A percentile compares a stretch with the other conserved stretches of the same genome.
phyloP scores from a whole-genome alignment of 1,284 basidiomycete species.

The Puccinia polysora region DNA sequence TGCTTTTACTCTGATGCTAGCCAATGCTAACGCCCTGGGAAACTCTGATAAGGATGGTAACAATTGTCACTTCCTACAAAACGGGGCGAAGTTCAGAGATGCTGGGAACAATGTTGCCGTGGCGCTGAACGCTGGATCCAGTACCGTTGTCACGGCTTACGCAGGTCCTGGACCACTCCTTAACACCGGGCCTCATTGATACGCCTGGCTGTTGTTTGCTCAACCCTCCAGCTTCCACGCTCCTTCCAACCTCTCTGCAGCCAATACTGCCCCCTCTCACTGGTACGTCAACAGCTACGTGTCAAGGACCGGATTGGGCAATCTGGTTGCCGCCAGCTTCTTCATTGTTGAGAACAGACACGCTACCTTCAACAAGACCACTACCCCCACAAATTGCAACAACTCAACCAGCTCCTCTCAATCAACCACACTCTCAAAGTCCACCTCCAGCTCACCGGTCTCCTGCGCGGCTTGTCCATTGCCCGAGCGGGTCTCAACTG shows the following conservation, averaged over 20 bases:
- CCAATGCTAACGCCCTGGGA: slow-evolving; percentile 31
- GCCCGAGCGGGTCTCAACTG: too few species aligned
- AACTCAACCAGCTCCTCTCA: too few species aligned
- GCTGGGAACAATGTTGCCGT: neutral
- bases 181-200: slow-evolving; percentile 27
- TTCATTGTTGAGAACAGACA: slow-evolving; percentile 31
- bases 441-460: too few species aligned
- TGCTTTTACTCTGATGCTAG: slow-evolving; percentile 29
- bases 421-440: too few species aligned
- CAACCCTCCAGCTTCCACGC: slow-evolving; percentile 12
- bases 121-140: slow-evolving; percentile 16
- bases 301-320: slow-evolving; percentile 2
- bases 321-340: slow-evolving; percentile 28
- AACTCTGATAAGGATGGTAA: slow-evolving; percentile 26
- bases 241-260: slow-evolving; percentile 6
- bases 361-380: too few species aligned
- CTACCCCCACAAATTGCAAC: too few species aligned
- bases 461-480: too few species aligned
- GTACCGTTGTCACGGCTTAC: slow-evolving; percentile 21
- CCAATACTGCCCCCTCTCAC: slow-evolving; percentile 4
- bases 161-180: slow-evolving; percentile 18
- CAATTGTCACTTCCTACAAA: slow-evolving; percentile 29
- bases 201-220: slow-evolving; percentile 32
- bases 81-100: slow-evolving; percentile 26
- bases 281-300: slow-evolving; percentile 36